Evolutionary conservation across 371 early-diverging fungal genomes (phyloP).

Genomic region (Fennellomyces sp.): DNA sequence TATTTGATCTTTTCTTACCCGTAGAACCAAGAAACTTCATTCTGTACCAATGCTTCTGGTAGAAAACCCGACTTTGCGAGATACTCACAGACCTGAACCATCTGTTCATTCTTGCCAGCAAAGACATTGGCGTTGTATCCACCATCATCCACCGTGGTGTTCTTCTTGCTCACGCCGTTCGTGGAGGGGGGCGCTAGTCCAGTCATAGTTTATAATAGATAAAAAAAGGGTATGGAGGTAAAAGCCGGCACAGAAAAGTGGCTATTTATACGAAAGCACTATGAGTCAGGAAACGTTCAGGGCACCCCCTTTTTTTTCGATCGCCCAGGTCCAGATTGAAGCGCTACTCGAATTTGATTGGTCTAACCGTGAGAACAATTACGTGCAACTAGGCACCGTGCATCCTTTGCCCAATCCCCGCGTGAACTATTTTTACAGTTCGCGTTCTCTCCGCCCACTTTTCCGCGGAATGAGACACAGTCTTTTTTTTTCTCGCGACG

Average conservation of each 20-base stretch:
- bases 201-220: slow-evolving; percentile 6
- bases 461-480: no score
- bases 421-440: background rate
- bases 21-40: slow-evolving; percentile 97
- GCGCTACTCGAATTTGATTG: background rate
- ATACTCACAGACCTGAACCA: slow-evolving; percentile 81
- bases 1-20: no score
- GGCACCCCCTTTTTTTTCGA: background rate
- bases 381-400: background rate
- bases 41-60: slow-evolving; percentile 85
- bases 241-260: background rate
- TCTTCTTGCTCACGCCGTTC: slow-evolving; percentile 11
- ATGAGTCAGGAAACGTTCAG: slow-evolving; percentile 7
- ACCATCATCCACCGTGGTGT: slow-evolving; percentile 44
- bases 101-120: slow-evolving; percentile 90
- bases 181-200: slow-evolving; percentile 9
- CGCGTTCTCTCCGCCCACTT: background rate
- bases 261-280: slow-evolving; percentile 7
- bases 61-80: slow-evolving; percentile 89
- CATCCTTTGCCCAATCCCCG: background rate
- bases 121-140: slow-evolving; percentile 81
- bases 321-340: background rate
- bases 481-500: background rate
- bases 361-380: slow-evolving; percentile 10
- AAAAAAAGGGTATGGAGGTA: background rate